phyloP scores from a whole-genome alignment of 306 rosid species.

The Glycine latifolia region DNA sequence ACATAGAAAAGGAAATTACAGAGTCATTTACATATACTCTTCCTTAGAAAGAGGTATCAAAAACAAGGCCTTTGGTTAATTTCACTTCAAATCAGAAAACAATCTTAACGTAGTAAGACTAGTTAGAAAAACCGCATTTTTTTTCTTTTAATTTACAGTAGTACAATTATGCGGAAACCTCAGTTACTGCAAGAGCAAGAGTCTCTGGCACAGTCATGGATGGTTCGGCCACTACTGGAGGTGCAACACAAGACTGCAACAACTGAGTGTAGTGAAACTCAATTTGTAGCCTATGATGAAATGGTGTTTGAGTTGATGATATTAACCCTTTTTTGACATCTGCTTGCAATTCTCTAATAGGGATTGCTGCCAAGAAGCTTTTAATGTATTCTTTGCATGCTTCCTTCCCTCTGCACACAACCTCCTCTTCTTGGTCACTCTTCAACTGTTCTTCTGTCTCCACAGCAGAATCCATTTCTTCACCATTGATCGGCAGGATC shows the following conservation, averaged over 20 bases:
- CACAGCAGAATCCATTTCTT: slow-evolving; percentile 52
- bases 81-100: slow-evolving; percentile 52
- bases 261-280: slow-evolving; percentile 85
- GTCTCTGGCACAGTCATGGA: slow-evolving; percentile 42
- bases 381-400: slow-evolving; percentile 97
- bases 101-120: slow-evolving; percentile 49
- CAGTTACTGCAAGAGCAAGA: slow-evolving; percentile 53
- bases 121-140: slow-evolving; percentile 67
- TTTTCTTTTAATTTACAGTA: slow-evolving; percentile 57
- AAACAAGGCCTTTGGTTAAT: slow-evolving; percentile 54
- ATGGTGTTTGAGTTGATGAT: slow-evolving; percentile 68
- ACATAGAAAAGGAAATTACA: slow-evolving; percentile 49
- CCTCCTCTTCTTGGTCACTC: slow-evolving; percentile 62
- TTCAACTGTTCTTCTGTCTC: slow-evolving; percentile 61
- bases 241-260: slow-evolving; percentile 45
- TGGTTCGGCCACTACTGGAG: slow-evolving; percentile 52
- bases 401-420: slow-evolving; percentile 84
- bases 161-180: slow-evolving; percentile 47
- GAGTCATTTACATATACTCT: slow-evolving; percentile 50
- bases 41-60: slow-evolving; percentile 49
- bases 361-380: slow-evolving; percentile 98
- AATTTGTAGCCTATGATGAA: slow-evolving; percentile 93
- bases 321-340: slow-evolving; percentile 93
- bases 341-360: slow-evolving; percentile 91
- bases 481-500: slow-evolving; percentile 52